These are phyloP conservation scores for Piper betle DNA, from an alignment of 164 flowering plant species.

Conservation along the genomic window DNA sequence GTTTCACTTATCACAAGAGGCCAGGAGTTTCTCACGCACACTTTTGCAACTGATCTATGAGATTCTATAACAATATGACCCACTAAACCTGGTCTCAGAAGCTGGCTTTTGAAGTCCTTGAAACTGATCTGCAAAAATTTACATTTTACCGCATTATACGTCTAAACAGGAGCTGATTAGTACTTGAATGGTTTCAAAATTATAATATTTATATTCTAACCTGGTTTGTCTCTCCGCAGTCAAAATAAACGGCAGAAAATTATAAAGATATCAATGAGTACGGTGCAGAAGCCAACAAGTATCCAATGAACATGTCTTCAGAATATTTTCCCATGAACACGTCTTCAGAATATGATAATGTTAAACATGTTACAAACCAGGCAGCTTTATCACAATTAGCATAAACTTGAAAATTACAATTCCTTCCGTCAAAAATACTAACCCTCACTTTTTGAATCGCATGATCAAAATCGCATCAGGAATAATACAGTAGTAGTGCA, in stretches of 20 bases:
- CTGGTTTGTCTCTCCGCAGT: slow-evolving; percentile 47
- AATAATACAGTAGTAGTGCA: too few relatives aligned
- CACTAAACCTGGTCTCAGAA: slow-evolving; percentile 79
- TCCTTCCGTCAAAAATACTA: too few relatives aligned
- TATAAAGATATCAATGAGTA: slow-evolving; percentile 38
- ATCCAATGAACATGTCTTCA: slow-evolving; percentile 38
- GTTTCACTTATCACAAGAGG: slow-evolving; percentile 25
- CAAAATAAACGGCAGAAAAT: slow-evolving; percentile 39
- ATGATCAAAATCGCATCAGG: too few relatives aligned
- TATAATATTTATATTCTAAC: slow-evolving; percentile 9
- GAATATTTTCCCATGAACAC: too few relatives aligned
- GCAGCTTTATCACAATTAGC: too few relatives aligned
- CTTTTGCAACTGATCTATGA: slow-evolving; percentile 82
- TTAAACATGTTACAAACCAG: too few relatives aligned
- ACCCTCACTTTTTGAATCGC: too few relatives aligned
- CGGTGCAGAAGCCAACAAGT: slow-evolving; percentile 35
- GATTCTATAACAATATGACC: slow-evolving; percentile 76
- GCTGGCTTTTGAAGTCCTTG: slow-evolving; percentile 84
- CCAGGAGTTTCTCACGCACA: slow-evolving; percentile 45
- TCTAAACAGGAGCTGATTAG: too few relatives aligned
- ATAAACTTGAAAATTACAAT: too few relatives aligned
- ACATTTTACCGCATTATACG: too few relatives aligned
- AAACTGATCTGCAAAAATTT: slow-evolving; percentile 58
- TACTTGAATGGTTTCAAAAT: too few relatives aligned
- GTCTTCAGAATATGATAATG: too few relatives aligned